Evolutionary conservation across 345 rosid genomes (phyloP).

Genomic region (Eucalyptus cloeziana): DNA sequence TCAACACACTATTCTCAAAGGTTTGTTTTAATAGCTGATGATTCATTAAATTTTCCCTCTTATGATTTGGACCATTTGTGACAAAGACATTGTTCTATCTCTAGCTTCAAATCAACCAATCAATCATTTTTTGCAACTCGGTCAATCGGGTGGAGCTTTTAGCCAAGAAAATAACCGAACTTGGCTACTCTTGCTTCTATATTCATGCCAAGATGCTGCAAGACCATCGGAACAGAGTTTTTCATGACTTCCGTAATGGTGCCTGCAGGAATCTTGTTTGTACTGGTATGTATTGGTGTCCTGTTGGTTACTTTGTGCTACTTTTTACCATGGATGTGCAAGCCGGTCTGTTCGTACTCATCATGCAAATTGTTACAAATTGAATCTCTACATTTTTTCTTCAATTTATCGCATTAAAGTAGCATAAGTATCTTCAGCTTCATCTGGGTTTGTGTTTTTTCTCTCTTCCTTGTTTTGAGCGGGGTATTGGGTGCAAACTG

Average conservation of each 20-base stretch:
- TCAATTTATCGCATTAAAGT: neutral
- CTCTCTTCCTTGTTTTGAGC: neutral
- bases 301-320: neutral
- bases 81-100: neutral
- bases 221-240: conserved; percentile 99
- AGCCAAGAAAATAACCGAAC: conserved; percentile 99
- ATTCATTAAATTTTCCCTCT: neutral
- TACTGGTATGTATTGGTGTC: conserved; percentile 43
- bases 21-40: conserved; percentile 22
- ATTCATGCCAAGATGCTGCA: conserved; percentile 99
- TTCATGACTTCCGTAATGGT: conserved; percentile 99
- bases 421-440: neutral
- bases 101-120: conserved; percentile 99
- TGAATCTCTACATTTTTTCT: neutral
- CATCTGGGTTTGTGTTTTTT: neutral
- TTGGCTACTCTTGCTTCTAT: conserved; percentile 98
- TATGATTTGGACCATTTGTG: neutral
- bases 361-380: neutral
- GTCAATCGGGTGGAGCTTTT: conserved; percentile 93
- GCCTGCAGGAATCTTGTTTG: conserved; percentile 99
- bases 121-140: conserved; percentile 97
- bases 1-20: conserved; percentile 98
- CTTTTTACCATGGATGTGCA: neutral
- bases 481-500: neutral
- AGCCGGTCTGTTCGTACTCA: neutral